Evolutionary conservation across 2,329 filamentous ascomycete genomes (phyloP), one percentile per base, ranked within the genome.

Genomic region (Colletotrichum sp.): DNA sequence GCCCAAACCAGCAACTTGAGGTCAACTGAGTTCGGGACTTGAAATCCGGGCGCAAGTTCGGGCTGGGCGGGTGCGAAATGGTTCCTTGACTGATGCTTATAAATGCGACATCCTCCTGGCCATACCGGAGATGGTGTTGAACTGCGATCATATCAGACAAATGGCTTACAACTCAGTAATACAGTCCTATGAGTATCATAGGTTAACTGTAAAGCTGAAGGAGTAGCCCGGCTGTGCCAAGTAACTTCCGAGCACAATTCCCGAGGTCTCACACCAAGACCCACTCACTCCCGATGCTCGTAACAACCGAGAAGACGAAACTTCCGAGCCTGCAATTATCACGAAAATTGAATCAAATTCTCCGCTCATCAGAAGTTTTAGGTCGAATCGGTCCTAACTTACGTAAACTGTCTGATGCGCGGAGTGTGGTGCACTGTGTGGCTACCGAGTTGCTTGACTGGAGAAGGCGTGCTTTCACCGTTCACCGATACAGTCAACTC

Each of bases 51-150:
- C 4, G n/a, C 2, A 7, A n/a, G 2, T 52, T 3, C 39, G 39
- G 18, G 18, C 18, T 0, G 5, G 18, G 0, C 39, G 39, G 39
- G 18, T n/a, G 18, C 39, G 39, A 7, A 49, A 49, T n/a, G 2
- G 3, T n/a, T 7, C 39, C 39, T 52, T 13, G 12, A 13, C n/a
- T 3, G 44, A 0, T 52, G n/a, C 2, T 52, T 13, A 21, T 0
- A 52, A 52, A 52, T 3, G n/a, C n/a, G 4, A 21, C 1, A 3
- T 4, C 6, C 6, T 21, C 44, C 2, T 13, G 6, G n/a, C n/a
- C 44, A 3, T 52, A 21, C 3, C n/a, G 4, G 0, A 2, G 44
- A 52, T 21, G n/a, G 44, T 21, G 0, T 52, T 52, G 1, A 52
- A 52, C 10, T 5, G 4, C 44, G 10, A 52, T 52, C n/a, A 52